Evolutionary conservation across 345 rosid species (phyloP), one percentile per base, ranked within the genome.

Genomic region (Gossypium arboreum): DNA sequence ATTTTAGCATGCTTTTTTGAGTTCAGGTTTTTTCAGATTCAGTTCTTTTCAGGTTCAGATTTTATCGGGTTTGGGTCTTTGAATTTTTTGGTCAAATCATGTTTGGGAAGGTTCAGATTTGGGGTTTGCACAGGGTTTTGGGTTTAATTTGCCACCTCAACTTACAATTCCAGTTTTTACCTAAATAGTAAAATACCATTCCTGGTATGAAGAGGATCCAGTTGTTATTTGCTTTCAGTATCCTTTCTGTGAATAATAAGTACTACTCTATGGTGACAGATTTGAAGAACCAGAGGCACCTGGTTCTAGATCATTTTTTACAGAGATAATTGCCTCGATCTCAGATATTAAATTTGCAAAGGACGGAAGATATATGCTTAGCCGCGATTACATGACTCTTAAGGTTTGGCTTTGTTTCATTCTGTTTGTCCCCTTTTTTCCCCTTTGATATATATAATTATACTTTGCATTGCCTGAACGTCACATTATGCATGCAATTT

Each of bases 341-440:
- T 94, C 98, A 52, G 97, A 94, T 81, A 87, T 91, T 73, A 94
- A 91, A 83, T 94, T 94, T 81, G 86, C 92, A 0, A 90, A 81
- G 81, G 90, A 81, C 73, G 97, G 98, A 68, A 90, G 95, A 82
- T 85, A 90, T 79, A 83, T 93, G 76, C 91, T 93, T 75, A 88
- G 97, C 81, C 97, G 98, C 54, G 98, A 94, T 83, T 94, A 92
- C 87, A 92, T 94, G 98, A 91, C 97, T 68, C 94, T 94, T 72
- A 94, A 94, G 97, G 98, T 93, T 73, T 29, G 65, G 41, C 43
- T 59, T 27, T 68, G 41, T 43, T 24, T 12, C 79, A 63, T 74
- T 15, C 63, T 60, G 5, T 12, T 18, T 3, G 12, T 76, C n/a
- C 51, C 34, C n/a, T 25, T 74, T 47, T 56, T 16, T 10, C n/a